Percentiles rank a stretch among this genome's conserved stretches.
These are phyloP conservation scores for Coccomyxa sp. DNA, from an alignment of 139 green algal genomes.

Conservation along the genomic window DNA sequence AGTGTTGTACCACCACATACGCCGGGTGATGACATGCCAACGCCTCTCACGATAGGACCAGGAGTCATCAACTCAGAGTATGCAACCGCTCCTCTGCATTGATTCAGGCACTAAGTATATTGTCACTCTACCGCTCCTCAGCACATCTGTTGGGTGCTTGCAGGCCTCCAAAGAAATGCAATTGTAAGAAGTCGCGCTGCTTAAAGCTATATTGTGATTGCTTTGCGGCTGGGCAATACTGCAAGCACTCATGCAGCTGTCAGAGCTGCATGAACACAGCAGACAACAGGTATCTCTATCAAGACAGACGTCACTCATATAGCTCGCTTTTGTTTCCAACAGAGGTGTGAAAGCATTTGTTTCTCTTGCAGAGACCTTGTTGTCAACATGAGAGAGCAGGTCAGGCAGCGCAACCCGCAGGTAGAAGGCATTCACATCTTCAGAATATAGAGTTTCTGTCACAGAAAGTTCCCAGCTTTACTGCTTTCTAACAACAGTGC, in stretches of 20 bases:
- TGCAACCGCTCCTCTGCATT: neutral
- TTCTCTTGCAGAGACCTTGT: conserved; percentile 29
- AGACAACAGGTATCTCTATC: conserved; percentile 32
- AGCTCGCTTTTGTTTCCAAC: too few relatives aligned
- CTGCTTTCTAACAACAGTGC: neutral
- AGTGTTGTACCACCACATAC: neutral
- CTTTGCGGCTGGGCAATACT: conserved; percentile 66
- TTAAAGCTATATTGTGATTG: conserved; percentile 94
- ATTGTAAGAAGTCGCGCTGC: conserved; percentile 86
- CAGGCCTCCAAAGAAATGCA: conserved; percentile 49
- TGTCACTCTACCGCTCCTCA: neutral
- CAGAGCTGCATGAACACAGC: conserved; percentile 58
- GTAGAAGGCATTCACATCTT: neutral
- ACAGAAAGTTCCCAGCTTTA: neutral
- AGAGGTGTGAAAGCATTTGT: too few relatives aligned
- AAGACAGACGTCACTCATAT: neutral
- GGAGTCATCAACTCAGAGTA: neutral
- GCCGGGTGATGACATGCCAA: neutral
- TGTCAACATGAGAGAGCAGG: conserved; percentile 29
- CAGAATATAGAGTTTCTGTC: neutral
- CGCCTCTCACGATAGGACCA: neutral
- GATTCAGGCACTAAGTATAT: neutral
- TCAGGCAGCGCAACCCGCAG: conserved; percentile 56
- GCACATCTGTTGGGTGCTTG: neutral
- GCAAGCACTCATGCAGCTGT: conserved; percentile 58